Evolutionary conservation across 371 early-diverging fungal species (phyloP).

Genomic region (Mortierella sp.): DNA sequence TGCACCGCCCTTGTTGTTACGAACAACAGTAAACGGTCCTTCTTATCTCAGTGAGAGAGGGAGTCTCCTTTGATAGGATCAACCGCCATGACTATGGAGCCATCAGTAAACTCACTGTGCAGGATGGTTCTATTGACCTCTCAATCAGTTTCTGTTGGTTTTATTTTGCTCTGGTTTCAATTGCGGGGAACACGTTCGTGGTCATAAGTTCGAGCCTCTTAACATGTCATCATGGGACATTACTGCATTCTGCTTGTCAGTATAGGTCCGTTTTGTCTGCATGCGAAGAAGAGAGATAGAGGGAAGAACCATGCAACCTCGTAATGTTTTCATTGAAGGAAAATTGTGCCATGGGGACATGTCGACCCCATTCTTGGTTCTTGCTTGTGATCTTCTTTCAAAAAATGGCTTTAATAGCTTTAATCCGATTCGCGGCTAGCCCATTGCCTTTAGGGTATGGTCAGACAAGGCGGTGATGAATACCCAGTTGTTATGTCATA

Average conservation of each 20-base stretch:
- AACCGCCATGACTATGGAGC: background rate
- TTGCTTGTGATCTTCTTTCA: background rate
- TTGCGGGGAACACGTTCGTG: too few relatives aligned
- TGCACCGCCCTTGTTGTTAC: background rate
- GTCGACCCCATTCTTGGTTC: background rate
- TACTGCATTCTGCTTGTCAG: background rate
- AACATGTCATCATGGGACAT: background rate
- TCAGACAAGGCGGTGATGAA: slow-evolving; percentile 18
- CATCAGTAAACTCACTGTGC: background rate
- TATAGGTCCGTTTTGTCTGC: background rate
- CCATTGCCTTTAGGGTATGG: slow-evolving; percentile 36
- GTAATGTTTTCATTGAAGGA: background rate
- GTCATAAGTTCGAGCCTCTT: too few relatives aligned
- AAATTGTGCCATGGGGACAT: background rate
- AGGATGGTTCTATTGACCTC: background rate
- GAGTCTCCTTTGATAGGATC: background rate
- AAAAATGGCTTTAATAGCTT: background rate
- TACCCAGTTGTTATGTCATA: too few relatives aligned
- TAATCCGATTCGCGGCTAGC: background rate
- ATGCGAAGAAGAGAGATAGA: background rate
- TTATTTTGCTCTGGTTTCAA: too few relatives aligned
- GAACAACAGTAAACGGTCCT: background rate
- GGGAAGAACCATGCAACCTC: background rate
- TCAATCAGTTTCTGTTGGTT: background rate
- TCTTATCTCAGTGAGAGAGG: background rate